These are phyloP conservation scores for Kwoniella shivajii DNA, from an alignment of 1,284 basidiomycete species.

Conservation along the genomic window DNA sequence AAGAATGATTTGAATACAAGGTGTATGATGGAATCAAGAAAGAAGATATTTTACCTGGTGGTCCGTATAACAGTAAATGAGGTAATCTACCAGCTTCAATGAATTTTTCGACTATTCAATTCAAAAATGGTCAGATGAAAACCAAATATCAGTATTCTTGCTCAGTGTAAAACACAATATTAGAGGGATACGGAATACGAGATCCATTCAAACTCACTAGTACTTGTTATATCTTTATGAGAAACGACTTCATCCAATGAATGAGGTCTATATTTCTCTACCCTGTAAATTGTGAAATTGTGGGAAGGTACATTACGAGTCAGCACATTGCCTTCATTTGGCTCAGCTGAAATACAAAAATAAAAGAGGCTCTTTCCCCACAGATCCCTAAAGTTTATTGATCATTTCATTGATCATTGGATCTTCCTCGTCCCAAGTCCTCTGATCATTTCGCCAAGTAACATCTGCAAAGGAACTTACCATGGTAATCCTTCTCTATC, in stretches of 20 bases:
- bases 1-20: not conserved
- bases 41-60: conserved; percentile 64
- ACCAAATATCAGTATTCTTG: not conserved
- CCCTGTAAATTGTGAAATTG: no score
- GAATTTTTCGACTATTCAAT: conserved; percentile 93
- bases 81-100: conserved; percentile 93
- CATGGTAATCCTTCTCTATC: conserved; percentile 53
- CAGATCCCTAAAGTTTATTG: no score
- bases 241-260: conserved; percentile 89
- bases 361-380: not conserved
- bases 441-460: not conserved
- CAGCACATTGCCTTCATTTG: not conserved
- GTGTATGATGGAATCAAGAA: not conserved
- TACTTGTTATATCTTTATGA: conserved; percentile 88
- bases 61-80: conserved; percentile 95
- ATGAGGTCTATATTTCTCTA: conserved; percentile 91
- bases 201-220: conserved; percentile 64
- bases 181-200: not conserved
- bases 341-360: no score
- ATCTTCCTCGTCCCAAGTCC: not conserved
- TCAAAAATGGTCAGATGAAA: no score
- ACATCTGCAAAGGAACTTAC: conserved; percentile 27
- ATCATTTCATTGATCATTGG: no score
- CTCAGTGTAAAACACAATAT: no score
- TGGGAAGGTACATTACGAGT: not conserved